Conservation (phyloP, 2,329 filamentous ascomycete species). For the Epicoccum nigrum region DNA sequence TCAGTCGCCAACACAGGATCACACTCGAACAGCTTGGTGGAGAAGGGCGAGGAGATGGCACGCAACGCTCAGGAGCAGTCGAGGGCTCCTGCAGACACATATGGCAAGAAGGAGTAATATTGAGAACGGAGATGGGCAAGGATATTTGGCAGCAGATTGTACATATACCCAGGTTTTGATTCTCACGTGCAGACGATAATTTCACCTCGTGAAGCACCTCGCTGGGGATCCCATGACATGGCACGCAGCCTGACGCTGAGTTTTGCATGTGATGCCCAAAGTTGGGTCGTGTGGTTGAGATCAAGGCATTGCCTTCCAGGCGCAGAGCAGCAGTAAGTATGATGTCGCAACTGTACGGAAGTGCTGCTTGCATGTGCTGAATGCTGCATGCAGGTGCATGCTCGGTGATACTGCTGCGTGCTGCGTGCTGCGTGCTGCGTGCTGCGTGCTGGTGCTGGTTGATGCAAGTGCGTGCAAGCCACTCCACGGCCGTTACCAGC, state of each 20-base stretch:
- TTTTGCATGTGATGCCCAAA: constrained; percentile 14
- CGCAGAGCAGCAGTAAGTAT: background rate
- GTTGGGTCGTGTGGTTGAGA: background rate
- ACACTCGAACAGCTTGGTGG: constrained; percentile 22
- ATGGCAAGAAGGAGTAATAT: constrained; percentile 12
- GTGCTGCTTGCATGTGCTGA: background rate
- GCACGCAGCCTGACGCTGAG: constrained; percentile 7
- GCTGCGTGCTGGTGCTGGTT: background rate
- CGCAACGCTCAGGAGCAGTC: constrained; percentile 20
- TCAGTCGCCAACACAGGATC: constrained; percentile 10
- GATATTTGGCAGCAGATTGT: constrained; percentile 28
- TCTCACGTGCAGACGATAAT: constrained; percentile 7
- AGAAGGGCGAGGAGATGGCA: constrained; percentile 31
- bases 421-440: background rate
- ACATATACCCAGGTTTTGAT: constrained; percentile 25
- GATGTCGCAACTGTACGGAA: background rate
- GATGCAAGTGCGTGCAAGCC: background rate
- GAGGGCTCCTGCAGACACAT: constrained; percentile 19
- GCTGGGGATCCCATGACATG: constrained; percentile 16
- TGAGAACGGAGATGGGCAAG: background rate
- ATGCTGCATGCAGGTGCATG: background rate
- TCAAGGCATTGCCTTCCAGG: background rate
- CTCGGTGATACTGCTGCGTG: no score
- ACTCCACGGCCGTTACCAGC: background rate
- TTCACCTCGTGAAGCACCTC: background rate